Percentiles rank a stretch among this genome's conserved stretches.
phyloP scores from a whole-genome alignment of 2,329 filamentous ascomycete genomes.

The Podosphaera xanthii region DNA sequence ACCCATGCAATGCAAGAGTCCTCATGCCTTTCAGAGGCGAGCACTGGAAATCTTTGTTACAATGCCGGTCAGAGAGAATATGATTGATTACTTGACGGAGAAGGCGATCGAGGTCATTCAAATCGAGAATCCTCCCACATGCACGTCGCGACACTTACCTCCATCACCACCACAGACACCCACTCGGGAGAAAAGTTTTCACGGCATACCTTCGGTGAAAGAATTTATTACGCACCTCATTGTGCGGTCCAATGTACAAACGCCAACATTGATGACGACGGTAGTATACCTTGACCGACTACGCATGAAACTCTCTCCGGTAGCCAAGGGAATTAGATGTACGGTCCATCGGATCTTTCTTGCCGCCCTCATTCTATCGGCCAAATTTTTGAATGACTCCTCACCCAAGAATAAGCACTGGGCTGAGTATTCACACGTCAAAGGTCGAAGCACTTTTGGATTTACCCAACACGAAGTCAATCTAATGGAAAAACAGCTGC shows the following conservation, averaged over 20 bases:
- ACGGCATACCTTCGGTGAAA: constrained; percentile 52
- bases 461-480: constrained; percentile 94
- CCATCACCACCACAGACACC: constrained; percentile 26
- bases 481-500: constrained; percentile 96
- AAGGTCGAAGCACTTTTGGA: constrained; percentile 44
- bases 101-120: constrained; percentile 60
- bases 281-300: constrained; percentile 81
- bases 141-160: constrained; percentile 21
- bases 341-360: constrained; percentile 96
- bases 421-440: constrained; percentile 74
- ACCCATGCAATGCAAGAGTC: neutral
- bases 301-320: constrained; percentile 65
- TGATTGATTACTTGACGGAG: constrained; percentile 55
- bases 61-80: constrained; percentile 47
- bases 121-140: constrained; percentile 35
- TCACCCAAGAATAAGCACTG: constrained; percentile 99
- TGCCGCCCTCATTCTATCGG: constrained; percentile 60
- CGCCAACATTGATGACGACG: constrained; percentile 90
- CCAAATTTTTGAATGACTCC: constrained; percentile 96
- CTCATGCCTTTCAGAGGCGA: constrained; percentile 30
- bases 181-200: constrained; percentile 18
- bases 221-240: constrained; percentile 84
- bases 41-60: constrained; percentile 67
- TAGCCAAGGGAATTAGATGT: constrained; percentile 89
- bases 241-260: constrained; percentile 83